Percentiles rank a stretch among this genome's conserved stretches.
Evolutionary conservation across 2,329 filamentous ascomycete species (phyloP).

Genomic region (Phialemonium atrogriseum): DNA sequence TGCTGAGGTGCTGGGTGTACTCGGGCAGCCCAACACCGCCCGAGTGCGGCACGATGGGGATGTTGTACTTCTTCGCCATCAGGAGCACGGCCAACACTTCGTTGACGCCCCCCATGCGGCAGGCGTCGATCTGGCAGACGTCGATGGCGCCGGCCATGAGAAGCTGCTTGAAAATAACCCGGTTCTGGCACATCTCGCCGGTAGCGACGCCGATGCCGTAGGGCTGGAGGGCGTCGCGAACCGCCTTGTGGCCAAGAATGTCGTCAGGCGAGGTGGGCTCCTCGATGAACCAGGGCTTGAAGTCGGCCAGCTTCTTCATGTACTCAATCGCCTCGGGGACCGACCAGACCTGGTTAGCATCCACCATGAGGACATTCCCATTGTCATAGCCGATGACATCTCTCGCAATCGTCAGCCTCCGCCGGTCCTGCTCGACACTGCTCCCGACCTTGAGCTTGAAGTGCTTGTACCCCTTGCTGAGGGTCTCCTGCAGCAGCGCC

Average conservation of each 20-base stretch:
- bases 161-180: conserved; percentile 89
- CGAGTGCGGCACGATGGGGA: conserved; percentile 83
- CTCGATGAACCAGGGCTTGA: conserved; percentile 91
- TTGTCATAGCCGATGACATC: conserved; percentile 75
- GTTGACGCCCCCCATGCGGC: conserved; percentile 82
- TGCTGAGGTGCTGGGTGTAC: conserved; percentile 88
- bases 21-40: conserved; percentile 87
- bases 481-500: conserved; percentile 62
- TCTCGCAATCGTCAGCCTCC: conserved; percentile 63
- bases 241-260: conserved; percentile 77
- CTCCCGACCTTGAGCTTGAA: conserved; percentile 90
- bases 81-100: conserved; percentile 86
- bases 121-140: conserved; percentile 84
- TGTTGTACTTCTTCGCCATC: conserved; percentile 68
- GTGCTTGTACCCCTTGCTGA: conserved; percentile 68
- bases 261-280: conserved; percentile 89
- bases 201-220: conserved; percentile 78
- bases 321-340: conserved; percentile 83
- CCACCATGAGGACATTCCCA: conserved; percentile 83
- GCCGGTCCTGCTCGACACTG: conserved; percentile 61
- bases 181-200: conserved; percentile 93
- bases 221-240: conserved; percentile 70
- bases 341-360: conserved; percentile 89
- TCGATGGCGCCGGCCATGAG: conserved; percentile 74
- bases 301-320: conserved; percentile 75